Percentiles rank a stretch among this genome's conserved stretches.
phyloP scores from a whole-genome alignment of 2,329 filamentous ascomycete genomes.

The Xenoacremonium recifei region DNA sequence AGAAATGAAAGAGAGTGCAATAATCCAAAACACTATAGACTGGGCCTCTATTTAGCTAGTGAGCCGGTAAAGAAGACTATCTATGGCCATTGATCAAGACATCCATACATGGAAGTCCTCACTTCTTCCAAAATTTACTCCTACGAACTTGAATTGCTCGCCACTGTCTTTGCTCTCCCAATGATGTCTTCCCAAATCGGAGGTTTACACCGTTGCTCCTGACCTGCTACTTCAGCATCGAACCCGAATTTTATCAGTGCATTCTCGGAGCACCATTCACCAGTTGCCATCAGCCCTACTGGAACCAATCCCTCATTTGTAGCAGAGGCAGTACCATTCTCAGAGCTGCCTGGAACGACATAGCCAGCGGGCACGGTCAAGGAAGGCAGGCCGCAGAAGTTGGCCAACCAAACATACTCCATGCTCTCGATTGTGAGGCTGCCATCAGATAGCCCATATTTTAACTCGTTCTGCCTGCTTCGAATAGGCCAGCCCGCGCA shows the following conservation, averaged over 20 bases:
- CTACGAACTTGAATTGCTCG: conserved; percentile 1
- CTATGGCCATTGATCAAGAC: too few species aligned
- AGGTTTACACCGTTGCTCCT: conserved; percentile 12
- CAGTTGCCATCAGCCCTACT: conserved; percentile 54
- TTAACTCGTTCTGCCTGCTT: conserved; percentile 32
- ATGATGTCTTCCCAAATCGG: conserved; percentile 19
- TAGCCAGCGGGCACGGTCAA: conserved; percentile 47
- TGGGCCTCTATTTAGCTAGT: too few species aligned
- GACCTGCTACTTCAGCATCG: conserved; percentile 42
- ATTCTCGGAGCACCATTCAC: conserved; percentile 54
- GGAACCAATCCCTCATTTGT: conserved; percentile 43
- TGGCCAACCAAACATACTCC: conserved; percentile 51
- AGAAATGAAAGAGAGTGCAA: too few species aligned
- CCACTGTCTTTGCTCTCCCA: conserved; percentile 8
- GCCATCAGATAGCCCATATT: conserved; percentile 44
- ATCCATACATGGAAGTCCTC: too few species aligned
- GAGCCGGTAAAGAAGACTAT: too few species aligned
- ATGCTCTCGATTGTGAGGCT: conserved; percentile 45
- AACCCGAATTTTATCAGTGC: conserved; percentile 47
- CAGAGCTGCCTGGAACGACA: conserved; percentile 32
- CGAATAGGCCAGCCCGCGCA: conserved; percentile 46
- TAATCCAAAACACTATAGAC: too few species aligned
- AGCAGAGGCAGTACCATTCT: conserved; percentile 29
- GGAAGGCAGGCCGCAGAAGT: conserved; percentile 48
- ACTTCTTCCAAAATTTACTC: too few species aligned